These are phyloP conservation scores for Tylopilus sp. DNA, from an alignment of 1,284 basidiomycete genomes.

Conservation along the genomic window DNA sequence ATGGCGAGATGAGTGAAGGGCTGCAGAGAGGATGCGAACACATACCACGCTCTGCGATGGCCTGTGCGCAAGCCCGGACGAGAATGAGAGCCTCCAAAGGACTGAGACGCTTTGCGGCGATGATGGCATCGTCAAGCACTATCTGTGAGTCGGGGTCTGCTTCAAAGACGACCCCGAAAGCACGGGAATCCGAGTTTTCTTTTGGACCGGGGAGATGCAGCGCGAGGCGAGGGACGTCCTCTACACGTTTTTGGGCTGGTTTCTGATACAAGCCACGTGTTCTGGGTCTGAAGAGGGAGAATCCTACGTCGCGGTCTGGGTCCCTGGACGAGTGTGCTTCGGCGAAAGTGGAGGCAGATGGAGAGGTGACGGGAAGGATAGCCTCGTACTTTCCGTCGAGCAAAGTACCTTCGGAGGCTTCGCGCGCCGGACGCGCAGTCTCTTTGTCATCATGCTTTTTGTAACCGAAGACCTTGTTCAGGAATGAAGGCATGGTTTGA, in stretches of 20 bases:
- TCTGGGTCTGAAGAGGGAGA: constrained; percentile 50
- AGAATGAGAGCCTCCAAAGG: constrained; percentile 59
- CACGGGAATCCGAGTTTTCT: constrained; percentile 43
- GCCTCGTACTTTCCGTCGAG: constrained; percentile 73
- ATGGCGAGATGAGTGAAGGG: constrained; percentile 2
- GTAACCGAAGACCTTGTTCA: constrained; percentile 72
- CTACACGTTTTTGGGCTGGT: constrained; percentile 11
- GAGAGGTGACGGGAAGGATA: constrained; percentile 53
- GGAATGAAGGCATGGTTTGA: constrained; percentile 62
- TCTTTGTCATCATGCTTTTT: constrained; percentile 60
- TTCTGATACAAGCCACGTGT: constrained; percentile 39
- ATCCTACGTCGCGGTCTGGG: constrained; percentile 38
- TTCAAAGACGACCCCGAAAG: constrained; percentile 57
- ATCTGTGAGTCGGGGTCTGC: constrained; percentile 46
- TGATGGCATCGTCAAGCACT: constrained; percentile 47
- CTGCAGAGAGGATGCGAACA: constrained; percentile 3
- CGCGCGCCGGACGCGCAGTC: constrained; percentile 33
- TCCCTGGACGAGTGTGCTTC: constrained; percentile 25
- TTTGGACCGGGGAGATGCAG: constrained; percentile 54
- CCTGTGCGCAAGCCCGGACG: constrained; percentile 59
- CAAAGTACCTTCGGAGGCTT: constrained; percentile 38
- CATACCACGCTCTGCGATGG: constrained; percentile 59
- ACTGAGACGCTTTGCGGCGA: constrained; percentile 54
- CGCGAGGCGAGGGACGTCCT: constrained; percentile 50
- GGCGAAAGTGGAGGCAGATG: constrained; percentile 45